Evolutionary conservation across 2,329 filamentous ascomycete genomes (phyloP).

Genomic region (Diaporthe capsici): DNA sequence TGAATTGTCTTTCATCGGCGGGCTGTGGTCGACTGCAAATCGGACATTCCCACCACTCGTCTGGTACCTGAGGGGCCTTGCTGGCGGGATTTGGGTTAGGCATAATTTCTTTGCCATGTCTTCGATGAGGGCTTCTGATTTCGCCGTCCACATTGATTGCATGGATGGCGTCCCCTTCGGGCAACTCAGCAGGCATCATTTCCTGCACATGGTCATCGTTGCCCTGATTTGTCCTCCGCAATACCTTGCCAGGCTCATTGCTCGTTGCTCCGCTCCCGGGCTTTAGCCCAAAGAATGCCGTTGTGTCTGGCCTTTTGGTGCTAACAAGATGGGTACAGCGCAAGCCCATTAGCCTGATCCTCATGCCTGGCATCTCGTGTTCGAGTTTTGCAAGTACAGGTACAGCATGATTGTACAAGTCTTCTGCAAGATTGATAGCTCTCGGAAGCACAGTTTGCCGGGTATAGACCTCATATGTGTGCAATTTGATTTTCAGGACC

Average conservation of each 20-base stretch:
- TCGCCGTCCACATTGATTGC: constrained; percentile 70
- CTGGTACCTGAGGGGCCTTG: constrained; percentile 49
- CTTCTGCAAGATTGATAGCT: constrained; percentile 80
- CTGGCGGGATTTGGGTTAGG: constrained; percentile 63
- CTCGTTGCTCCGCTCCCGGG: constrained; percentile 46
- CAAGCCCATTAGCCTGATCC: constrained; percentile 87
- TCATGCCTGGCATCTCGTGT: constrained; percentile 85
- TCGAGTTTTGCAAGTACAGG: constrained; percentile 89
- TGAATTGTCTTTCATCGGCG: constrained; percentile 83
- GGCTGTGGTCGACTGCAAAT: constrained; percentile 85
- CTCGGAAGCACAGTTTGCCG: constrained; percentile 83
- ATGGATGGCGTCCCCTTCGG: constrained; percentile 51
- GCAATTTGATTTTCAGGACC: constrained; percentile 91
- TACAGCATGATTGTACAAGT: constrained; percentile 84
- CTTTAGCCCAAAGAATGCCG: constrained; percentile 82
- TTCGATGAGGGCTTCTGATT: constrained; percentile 46
- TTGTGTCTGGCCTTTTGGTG: constrained; percentile 83
- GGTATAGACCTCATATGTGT: constrained; percentile 93
- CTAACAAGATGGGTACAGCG: constrained; percentile 89
- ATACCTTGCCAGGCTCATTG: constrained; percentile 38
- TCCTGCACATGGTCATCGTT: constrained; percentile 71
- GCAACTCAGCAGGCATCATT: constrained; percentile 76
- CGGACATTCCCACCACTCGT: constrained; percentile 85
- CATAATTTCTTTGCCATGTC: constrained; percentile 67
- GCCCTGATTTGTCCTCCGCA: constrained; percentile 20